A percentile compares a stretch with the other conserved stretches of the same genome.
Conservation (phyloP, 2,329 filamentous ascomycete genomes). For the Karstenula rhodostoma region DNA sequence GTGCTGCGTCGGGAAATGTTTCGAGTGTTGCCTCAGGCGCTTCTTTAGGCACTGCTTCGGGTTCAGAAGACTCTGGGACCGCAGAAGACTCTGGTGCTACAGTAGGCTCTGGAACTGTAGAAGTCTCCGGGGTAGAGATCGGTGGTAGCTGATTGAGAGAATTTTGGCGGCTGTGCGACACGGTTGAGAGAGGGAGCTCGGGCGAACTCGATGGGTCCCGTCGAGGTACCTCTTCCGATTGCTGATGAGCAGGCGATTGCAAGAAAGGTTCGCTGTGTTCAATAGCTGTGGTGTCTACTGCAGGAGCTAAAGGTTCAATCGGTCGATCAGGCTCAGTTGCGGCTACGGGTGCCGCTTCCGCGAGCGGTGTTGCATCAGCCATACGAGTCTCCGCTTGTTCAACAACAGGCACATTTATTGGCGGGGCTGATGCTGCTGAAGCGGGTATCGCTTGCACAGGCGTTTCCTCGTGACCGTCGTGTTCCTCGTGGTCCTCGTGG, state of each 20-base stretch:
- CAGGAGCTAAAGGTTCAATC: background rate
- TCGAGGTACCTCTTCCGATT: background rate
- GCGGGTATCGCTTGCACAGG: slow-evolving; percentile 44
- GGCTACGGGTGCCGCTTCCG: slow-evolving; percentile 15
- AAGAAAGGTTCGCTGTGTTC: background rate
- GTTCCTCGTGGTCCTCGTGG: slow-evolving; percentile 44
- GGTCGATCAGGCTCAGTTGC: slow-evolving; percentile 8
- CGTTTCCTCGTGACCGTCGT: slow-evolving; percentile 36
- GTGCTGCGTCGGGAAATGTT: too few relatives aligned
- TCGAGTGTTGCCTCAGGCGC: too few relatives aligned
- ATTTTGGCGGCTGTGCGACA: slow-evolving; percentile 8
- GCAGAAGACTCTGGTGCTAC: background rate
- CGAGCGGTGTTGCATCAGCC: background rate
- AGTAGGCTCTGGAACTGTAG: background rate
- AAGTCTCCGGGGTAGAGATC: background rate
- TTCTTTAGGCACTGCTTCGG: background rate
- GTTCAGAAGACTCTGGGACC: background rate
- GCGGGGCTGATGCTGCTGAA: slow-evolving; percentile 30
- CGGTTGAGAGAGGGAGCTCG: background rate
- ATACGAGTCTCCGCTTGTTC: slow-evolving; percentile 15
- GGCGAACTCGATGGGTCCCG: background rate
- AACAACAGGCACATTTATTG: slow-evolving; percentile 21
- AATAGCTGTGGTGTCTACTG: background rate
- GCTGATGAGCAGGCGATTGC: background rate
- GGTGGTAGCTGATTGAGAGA: background rate